Conservation (phyloP, 257 asterid species). For the Coffea eugenioides region DNA sequence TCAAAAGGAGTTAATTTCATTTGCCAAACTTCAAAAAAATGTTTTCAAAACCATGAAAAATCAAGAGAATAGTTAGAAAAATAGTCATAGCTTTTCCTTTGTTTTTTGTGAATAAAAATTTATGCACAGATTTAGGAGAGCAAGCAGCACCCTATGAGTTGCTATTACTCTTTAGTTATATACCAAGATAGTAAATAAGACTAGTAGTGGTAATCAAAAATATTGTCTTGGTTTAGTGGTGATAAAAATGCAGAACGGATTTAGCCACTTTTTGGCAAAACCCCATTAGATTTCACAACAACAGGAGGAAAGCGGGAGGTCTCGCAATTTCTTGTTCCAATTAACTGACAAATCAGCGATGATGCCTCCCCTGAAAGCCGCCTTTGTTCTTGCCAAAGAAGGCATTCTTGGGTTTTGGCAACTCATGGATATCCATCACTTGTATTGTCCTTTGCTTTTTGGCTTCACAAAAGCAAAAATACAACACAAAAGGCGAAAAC, state of each 20-base stretch:
- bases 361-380: constrained; percentile 82
- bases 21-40: no score
- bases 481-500: constrained; percentile 25
- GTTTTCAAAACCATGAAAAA: background rate
- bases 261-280: constrained; percentile 15
- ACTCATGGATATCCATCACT: constrained; percentile 94
- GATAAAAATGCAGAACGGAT: constrained; percentile 2
- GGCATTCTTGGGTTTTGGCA: constrained; percentile 83
- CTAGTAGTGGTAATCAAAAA: background rate
- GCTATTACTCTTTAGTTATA: background rate
- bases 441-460: constrained; percentile 94
- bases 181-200: background rate
- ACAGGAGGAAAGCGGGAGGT: background rate
- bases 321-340: background rate
- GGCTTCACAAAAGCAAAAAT: constrained; percentile 55
- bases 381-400: constrained; percentile 87
- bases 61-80: background rate
- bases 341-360: constrained; percentile 47
- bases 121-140: background rate
- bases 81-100: background rate
- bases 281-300: constrained; percentile 11
- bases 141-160: background rate
- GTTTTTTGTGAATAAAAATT: background rate
- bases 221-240: background rate
- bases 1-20: no score